Percentiles rank a stretch among this genome's conserved stretches.
These are phyloP conservation scores for Diaporthe citrichinensis DNA, from an alignment of 2,329 filamentous ascomycete genomes.

Conservation along the genomic window DNA sequence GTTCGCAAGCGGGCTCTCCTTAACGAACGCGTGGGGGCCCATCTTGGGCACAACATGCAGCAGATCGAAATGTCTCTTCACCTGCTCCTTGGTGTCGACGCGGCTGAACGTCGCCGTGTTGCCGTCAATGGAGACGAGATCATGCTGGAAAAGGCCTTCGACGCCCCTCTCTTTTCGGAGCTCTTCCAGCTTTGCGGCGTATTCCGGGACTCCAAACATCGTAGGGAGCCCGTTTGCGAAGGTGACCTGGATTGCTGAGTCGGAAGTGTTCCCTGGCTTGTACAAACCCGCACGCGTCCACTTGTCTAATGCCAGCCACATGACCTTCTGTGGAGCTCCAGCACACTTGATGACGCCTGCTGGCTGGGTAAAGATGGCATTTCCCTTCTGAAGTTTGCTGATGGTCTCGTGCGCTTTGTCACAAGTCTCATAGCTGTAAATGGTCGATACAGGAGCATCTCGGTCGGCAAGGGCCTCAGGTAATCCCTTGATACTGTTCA, in stretches of 20 bases:
- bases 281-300: slow-evolving; percentile 54
- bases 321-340: slow-evolving; percentile 56
- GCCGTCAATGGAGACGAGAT: slow-evolving; percentile 53
- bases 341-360: slow-evolving; percentile 56
- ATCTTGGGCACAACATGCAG: slow-evolving; percentile 53
- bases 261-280: slow-evolving; percentile 25
- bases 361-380: slow-evolving; percentile 56
- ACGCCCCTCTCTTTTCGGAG: slow-evolving; percentile 53
- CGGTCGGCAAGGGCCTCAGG: slow-evolving; percentile 52
- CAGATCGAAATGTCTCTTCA: slow-evolving; percentile 53
- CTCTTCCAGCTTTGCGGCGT: slow-evolving; percentile 52
- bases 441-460: slow-evolving; percentile 52
- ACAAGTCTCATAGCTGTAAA: slow-evolving; percentile 53
- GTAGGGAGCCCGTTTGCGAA: slow-evolving; percentile 54
- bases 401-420: slow-evolving; percentile 54
- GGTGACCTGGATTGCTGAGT: slow-evolving; percentile 47
- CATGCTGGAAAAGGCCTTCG: slow-evolving; percentile 56
- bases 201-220: slow-evolving; percentile 59
- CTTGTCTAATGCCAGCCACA: slow-evolving; percentile 57
- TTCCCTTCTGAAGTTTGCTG: slow-evolving; percentile 52
- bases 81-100: slow-evolving; percentile 48
- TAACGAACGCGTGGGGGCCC: slow-evolving; percentile 39
- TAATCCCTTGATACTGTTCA: slow-evolving; percentile 51
- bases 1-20: slow-evolving; percentile 35
- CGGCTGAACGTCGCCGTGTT: slow-evolving; percentile 50